Evolutionary conservation across 129 eudicot species (phyloP), one percentile per base, ranked within the genome.

Genomic region (Flaveria sonorensis): DNA sequence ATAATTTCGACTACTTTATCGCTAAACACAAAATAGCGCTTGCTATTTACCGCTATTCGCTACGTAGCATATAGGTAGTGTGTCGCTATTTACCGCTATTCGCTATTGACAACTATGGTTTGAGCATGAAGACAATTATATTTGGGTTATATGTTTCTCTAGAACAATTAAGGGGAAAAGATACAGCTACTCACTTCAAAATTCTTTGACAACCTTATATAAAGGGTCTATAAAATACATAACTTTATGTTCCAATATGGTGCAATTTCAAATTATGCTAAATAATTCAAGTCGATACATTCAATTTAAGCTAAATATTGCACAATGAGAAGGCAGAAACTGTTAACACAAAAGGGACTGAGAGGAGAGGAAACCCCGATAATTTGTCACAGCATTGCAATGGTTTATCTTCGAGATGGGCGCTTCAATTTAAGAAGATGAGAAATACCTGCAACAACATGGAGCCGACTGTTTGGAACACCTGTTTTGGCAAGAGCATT

Each of bases 401-500:
- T 11, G 16, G 15, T 66, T 66, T 30, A 73, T 66, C 45, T 67
- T 55, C 48, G 10, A 86, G 89, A 48, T 0, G 80, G 40, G n/a
- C 84, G 87, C 79, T 79, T 89, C 77, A 87, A 51, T 83, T 91
- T 91, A 64, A 91, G 89, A 36, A 91, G 96, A 89, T 94, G 97
- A 56, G 99, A 94, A 77, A 91, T 83, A 65, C 94, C 99, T 26
- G 99, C 99, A 52, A 94, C 79, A 4, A 94, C 99, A 84, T 94
- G 97, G 21, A 80, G 91, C 48, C 97, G 84, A 75, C 96, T 93
- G 81, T 21, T 79, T 24, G 98, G 99, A 32, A 91, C 85, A 18
- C 96, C 99, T 0, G 99, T 94, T 82, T 94, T 94, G 26, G 97
- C 97, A 42, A 94, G 87, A 18, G 96, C 99, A 64, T 76, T 86